These are phyloP conservation scores for Diaporthe humulicola DNA, from an alignment of 2,329 filamentous ascomycete species.

Conservation along the genomic window DNA sequence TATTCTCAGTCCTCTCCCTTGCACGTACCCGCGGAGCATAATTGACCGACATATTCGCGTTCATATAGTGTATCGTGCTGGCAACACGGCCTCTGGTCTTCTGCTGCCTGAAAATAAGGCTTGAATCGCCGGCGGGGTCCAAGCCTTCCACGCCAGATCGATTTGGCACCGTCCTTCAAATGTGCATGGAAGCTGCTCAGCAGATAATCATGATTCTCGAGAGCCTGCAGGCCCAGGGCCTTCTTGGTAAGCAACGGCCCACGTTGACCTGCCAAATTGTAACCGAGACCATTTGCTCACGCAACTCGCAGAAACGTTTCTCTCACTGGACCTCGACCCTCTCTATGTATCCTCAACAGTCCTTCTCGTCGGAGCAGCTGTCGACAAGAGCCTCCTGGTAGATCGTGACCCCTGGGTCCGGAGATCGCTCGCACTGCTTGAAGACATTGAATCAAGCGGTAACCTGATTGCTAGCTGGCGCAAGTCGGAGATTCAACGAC, in stretches of 20 bases:
- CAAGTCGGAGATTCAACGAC: conserved; percentile 16
- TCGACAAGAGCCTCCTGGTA: conserved; percentile 22
- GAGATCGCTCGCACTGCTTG: conserved; percentile 3
- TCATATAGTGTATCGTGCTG: conserved; percentile 36
- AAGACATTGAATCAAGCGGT: conserved; percentile 21
- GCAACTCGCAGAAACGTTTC: conserved; percentile 4
- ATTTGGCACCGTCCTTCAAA: conserved; percentile 32
- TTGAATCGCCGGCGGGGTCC: conserved; percentile 29
- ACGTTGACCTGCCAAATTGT: not conserved
- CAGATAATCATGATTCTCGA: conserved; percentile 36
- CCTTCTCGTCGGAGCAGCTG: conserved; percentile 4
- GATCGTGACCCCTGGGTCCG: conserved; percentile 11
- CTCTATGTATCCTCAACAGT: conserved; percentile 16
- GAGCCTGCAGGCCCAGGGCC: conserved; percentile 19
- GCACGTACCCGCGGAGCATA: not conserved
- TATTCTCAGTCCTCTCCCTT: not conserved
- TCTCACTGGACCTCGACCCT: conserved; percentile 11
- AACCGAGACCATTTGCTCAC: not conserved
- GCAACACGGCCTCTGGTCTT: conserved; percentile 39
- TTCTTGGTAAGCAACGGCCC: not conserved
- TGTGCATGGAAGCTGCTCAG: conserved; percentile 38
- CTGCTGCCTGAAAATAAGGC: conserved; percentile 39
- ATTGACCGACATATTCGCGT: not conserved
- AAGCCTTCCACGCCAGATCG: conserved; percentile 13
- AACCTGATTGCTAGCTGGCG: conserved; percentile 26